Evolutionary conservation across 805 yeast species (phyloP).

Genomic region (Saturnispora besseyi): DNA sequence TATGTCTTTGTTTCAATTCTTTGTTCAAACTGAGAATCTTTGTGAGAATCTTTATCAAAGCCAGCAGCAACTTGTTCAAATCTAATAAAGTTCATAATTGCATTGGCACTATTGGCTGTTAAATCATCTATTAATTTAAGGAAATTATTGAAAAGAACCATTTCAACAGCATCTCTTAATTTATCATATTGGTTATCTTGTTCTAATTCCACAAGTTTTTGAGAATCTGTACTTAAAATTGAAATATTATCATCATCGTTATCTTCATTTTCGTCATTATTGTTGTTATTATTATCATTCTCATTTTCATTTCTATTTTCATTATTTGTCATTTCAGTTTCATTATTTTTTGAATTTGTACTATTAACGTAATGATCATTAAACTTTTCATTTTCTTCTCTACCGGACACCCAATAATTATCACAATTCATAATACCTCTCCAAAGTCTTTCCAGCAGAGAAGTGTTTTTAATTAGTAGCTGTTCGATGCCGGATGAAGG

Average conservation of each 20-base stretch:
- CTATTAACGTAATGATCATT: not conserved
- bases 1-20: conserved; percentile 29
- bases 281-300: not conserved
- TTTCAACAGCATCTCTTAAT: conserved; percentile 23
- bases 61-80: conserved; percentile 21
- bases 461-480: conserved; percentile 17
- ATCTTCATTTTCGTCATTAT: conserved; percentile 15
- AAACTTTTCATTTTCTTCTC: not conserved
- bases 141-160: conserved; percentile 35
- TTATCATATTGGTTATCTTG: conserved; percentile 18
- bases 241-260: conserved; percentile 16
- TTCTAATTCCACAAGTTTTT: conserved; percentile 12
- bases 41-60: not conserved
- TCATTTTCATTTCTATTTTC: conserved; percentile 11
- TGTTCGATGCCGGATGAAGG: conserved; percentile 18
- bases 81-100: conserved; percentile 62
- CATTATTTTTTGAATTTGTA: conserved; percentile 5
- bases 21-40: not conserved
- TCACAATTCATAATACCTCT: conserved; percentile 25
- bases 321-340: not conserved
- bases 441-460: conserved; percentile 23
- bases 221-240: conserved; percentile 12
- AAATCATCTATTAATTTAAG: conserved; percentile 81
- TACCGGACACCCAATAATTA: conserved; percentile 14
- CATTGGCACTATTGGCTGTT: conserved; percentile 72